These are phyloP conservation scores for Thermochaetoides thermophila DNA, from an alignment of 495 filamentous ascomycete species.

Conservation along the genomic window DNA sequence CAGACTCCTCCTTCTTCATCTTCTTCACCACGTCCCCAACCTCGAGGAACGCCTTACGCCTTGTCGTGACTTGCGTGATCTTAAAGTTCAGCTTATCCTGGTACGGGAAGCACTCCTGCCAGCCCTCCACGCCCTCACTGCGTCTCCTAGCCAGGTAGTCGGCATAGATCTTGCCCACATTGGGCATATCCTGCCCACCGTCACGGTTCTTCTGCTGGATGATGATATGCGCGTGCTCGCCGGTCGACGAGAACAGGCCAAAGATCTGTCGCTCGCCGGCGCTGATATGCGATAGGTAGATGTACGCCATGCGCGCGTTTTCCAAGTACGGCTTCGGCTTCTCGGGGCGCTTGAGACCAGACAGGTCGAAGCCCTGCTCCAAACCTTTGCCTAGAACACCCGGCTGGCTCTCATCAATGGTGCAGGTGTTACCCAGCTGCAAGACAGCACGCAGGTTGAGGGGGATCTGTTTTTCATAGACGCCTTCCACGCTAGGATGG, in stretches of 20 bases:
- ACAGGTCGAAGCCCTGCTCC: conserved; percentile 85
- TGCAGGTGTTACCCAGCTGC: conserved; percentile 83
- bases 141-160: conserved; percentile 51
- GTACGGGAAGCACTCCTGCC: conserved; percentile 72
- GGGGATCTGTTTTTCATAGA: conserved; percentile 89
- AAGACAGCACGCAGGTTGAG: conserved; percentile 71
- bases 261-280: conserved; percentile 87
- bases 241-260: conserved; percentile 75
- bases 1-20: conserved; percentile 65
- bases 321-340: conserved; percentile 61
- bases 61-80: conserved; percentile 72
- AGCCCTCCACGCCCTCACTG: conserved; percentile 46
- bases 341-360: conserved; percentile 48
- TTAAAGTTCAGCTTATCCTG: conserved; percentile 79
- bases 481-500: conserved; percentile 87
- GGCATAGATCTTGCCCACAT: conserved; percentile 79
- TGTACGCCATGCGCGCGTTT: conserved; percentile 51
- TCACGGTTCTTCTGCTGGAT: conserved; percentile 68
- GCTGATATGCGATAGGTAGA: conserved; percentile 85
- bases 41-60: conserved; percentile 75
- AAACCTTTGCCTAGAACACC: conserved; percentile 87
- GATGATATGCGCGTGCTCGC: conserved; percentile 67
- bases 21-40: conserved; percentile 75
- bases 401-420: conserved; percentile 79
- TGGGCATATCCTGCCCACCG: conserved; percentile 64